These are phyloP conservation scores for Tolypocladium pustulatum DNA, from an alignment of 2,329 filamentous ascomycete genomes.

Conservation along the genomic window DNA sequence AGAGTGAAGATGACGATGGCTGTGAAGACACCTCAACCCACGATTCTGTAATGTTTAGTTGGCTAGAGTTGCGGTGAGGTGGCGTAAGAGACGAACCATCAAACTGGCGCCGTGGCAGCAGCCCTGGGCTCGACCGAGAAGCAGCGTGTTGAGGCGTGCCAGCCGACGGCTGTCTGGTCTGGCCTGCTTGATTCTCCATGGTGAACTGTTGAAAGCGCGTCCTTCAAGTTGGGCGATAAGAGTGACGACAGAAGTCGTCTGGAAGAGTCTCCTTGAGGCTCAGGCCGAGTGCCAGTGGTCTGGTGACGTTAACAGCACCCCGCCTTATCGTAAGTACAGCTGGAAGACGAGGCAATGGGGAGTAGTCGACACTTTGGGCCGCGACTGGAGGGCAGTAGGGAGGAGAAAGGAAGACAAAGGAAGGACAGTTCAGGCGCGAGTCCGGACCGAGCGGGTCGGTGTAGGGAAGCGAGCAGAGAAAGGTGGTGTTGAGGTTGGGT, in stretches of 20 bases:
- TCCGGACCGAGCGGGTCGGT: background rate
- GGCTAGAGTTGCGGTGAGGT: background rate
- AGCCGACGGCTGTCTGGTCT: conserved; percentile 13
- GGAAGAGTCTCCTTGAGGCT: background rate
- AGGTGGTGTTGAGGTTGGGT: background rate
- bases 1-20: conserved; percentile 86
- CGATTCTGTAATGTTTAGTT: conserved; percentile 53
- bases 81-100: conserved; percentile 19
- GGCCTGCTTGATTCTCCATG: conserved; percentile 18
- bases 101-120: conserved; percentile 22
- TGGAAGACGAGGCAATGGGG: background rate
- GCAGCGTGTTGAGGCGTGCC: conserved; percentile 13
- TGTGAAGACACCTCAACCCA: conserved; percentile 94
- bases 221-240: background rate
- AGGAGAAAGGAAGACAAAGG: background rate
- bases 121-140: conserved; percentile 17
- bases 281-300: background rate
- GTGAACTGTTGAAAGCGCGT: background rate
- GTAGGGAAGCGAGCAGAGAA: background rate
- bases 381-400: background rate
- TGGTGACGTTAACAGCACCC: background rate
- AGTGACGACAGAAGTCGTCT: background rate
- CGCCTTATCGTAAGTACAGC: background rate
- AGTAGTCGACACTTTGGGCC: background rate
- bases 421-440: background rate